Conservation (phyloP, 2,329 filamentous ascomycete species). For the Fonsecaea multimorphosa region DNA sequence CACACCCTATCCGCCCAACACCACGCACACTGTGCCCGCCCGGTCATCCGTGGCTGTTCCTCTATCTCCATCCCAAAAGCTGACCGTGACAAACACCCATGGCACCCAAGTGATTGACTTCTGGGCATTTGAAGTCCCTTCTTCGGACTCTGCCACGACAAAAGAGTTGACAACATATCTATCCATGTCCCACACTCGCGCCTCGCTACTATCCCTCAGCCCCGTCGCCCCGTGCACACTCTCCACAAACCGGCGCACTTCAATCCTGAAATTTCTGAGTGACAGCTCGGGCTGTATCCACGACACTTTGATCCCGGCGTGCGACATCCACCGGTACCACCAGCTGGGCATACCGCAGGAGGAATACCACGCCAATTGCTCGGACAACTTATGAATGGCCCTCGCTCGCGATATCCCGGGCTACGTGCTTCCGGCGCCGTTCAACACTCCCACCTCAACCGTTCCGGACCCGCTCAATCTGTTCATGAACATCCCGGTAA, state of each 20-base stretch:
- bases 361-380: constrained; percentile 50
- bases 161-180: constrained; percentile 36
- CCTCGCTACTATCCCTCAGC: constrained; percentile 42
- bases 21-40: constrained; percentile 47
- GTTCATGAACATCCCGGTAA: constrained; percentile 54
- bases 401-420: constrained; percentile 40
- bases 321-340: constrained; percentile 48
- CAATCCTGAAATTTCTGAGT: constrained; percentile 47
- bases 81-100: constrained; percentile 56
- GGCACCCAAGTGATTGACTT: constrained; percentile 60
- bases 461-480: constrained; percentile 53
- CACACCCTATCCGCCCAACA: constrained; percentile 19
- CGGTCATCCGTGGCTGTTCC: constrained; percentile 51
- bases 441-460: constrained; percentile 27
- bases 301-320: constrained; percentile 52
- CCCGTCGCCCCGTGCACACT: constrained; percentile 45
- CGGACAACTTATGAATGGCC: constrained; percentile 48
- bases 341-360: constrained; percentile 44
- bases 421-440: constrained; percentile 30
- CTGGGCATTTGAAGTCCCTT: constrained; percentile 52
- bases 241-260: constrained; percentile 46
- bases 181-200: constrained; percentile 51
- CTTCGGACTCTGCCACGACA: background rate
- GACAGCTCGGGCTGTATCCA: constrained; percentile 50
- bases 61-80: constrained; percentile 47